Base-by-base conservation (phyloP, 2,329 filamentous ascomycete species). In the Leptographium radiaticola region DNA sequence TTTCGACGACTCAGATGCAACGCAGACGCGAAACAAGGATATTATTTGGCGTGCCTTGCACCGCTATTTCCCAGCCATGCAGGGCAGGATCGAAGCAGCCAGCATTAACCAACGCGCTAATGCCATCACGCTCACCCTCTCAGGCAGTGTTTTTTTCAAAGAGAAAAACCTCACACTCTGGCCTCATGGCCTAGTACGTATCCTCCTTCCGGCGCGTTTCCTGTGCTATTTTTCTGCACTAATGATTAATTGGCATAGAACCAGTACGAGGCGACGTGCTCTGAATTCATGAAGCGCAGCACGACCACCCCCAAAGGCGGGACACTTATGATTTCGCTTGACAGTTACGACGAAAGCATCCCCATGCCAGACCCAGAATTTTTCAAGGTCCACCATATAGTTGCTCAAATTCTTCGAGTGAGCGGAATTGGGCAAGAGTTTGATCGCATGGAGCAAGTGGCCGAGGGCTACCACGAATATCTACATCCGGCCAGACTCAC, bases 31-130 rank as follows among this genome's bases (percentile, higher is more conserved):
- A 6, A 51, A 51, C 49, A 51, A 44, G 18, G 49, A 39, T 6
- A 44, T 51, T 16, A 51, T 51, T 18, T 51, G 49, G 49, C 44
- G 11, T 38, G 46, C 46, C 15, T 16, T 58, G 6, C 44, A 57
- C 39, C 51, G 53, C 1, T 58, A 58, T n/a, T 58, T 57, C 36
- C 57, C 53, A 2, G 51, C 30, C 6, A 10, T 54, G 1, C 8
- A 38, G 2, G 47, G 13, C 38, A 49, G 45, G n/a, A 51, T 55
- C 18, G 49, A 52, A 20, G 47, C 55, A 25, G 31, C 47, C 15
- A 58, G 33, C 40, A 49, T 58, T 30, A 54, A 57, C 49, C 51
- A 51, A 30, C 49, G 31, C 16, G 49, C 39, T 1, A 51, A 51
- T n/a, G 49, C 49, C 10, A 36, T 45, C 12, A 51, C 31, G 1